Percentiles rank a stretch among this genome's conserved stretches.
These are phyloP conservation scores for Botrytis paeoniae DNA, from an alignment of 2,329 filamentous ascomycete genomes.

Conservation along the genomic window DNA sequence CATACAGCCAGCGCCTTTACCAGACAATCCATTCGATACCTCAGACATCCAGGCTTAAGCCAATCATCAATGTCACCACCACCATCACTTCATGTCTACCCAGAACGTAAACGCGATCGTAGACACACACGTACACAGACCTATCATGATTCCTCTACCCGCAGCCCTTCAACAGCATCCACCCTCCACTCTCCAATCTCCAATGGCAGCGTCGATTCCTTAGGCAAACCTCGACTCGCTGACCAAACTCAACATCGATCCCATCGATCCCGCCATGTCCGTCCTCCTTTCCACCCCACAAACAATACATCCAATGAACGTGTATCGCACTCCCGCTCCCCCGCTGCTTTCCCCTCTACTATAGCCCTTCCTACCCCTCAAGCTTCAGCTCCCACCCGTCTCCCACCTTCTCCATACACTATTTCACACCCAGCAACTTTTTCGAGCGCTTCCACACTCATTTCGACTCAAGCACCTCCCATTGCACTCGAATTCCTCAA, in stretches of 20 bases:
- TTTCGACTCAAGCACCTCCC: neutral
- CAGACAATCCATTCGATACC: slow-evolving; percentile 4
- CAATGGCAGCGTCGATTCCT: neutral
- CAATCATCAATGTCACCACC: slow-evolving; percentile 12
- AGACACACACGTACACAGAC: neutral
- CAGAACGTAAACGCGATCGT: neutral
- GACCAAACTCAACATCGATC: neutral
- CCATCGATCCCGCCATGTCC: neutral
- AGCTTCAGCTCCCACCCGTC: neutral
- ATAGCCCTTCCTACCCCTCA: neutral
- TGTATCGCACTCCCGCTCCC: neutral
- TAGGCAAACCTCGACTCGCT: neutral
- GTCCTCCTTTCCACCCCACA: neutral
- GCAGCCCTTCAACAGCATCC: slow-evolving; percentile 5
- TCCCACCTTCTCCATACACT: neutral
- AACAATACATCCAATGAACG: neutral
- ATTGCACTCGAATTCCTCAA: slow-evolving; percentile 23
- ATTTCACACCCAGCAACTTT: neutral
- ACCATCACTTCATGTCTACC: neutral
- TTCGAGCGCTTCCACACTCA: slow-evolving; percentile 1
- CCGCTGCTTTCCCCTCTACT: neutral
- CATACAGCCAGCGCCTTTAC: neutral
- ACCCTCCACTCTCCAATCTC: neutral
- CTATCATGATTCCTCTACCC: neutral
- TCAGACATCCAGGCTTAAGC: neutral